Conservation (phyloP, 78 protist genomes). For the Guillardia theta region DNA sequence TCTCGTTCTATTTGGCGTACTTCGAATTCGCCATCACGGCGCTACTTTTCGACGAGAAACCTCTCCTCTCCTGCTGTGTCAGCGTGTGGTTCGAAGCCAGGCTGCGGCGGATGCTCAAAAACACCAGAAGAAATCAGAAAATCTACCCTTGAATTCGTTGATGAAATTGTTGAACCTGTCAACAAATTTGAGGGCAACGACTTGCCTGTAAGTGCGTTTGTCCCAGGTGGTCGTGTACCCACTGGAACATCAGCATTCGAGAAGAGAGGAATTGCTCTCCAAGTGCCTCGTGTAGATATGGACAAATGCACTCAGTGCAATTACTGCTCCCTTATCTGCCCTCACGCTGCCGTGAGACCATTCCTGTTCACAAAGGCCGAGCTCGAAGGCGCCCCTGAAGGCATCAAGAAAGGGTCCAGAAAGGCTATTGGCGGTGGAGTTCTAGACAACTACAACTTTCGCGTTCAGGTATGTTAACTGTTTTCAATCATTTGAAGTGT, state of each 20-base stretch:
- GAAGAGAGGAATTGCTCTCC: slow-evolving; percentile 58
- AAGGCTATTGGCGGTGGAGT: slow-evolving; percentile 52
- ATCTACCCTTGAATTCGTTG: slow-evolving; percentile 38
- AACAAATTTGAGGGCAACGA: background rate
- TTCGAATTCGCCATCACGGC: too few species aligned
- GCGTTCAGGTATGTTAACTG: slow-evolving; percentile 19
- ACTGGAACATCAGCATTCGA: slow-evolving; percentile 59
- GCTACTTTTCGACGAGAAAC: too few species aligned
- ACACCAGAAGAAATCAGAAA: background rate
- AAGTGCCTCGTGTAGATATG: slow-evolving; percentile 51
- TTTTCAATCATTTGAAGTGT: background rate
- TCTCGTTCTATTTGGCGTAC: too few species aligned
- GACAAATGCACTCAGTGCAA: slow-evolving; percentile 72
- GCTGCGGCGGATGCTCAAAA: too few species aligned
- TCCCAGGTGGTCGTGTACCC: slow-evolving; percentile 55
- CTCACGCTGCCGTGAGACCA: slow-evolving; percentile 73
- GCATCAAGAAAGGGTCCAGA: background rate
- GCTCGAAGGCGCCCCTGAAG: slow-evolving; percentile 34
- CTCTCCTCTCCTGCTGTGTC: too few species aligned
- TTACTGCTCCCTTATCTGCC: slow-evolving; percentile 69
- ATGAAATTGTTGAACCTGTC: background rate
- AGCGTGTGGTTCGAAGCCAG: too few species aligned
- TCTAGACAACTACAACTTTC: slow-evolving; percentile 20
- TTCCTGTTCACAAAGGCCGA: slow-evolving; percentile 50
- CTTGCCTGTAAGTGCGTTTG: slow-evolving; percentile 60